Conservation (phyloP, 208 protist species). For the Leishmania tarentolae region DNA sequence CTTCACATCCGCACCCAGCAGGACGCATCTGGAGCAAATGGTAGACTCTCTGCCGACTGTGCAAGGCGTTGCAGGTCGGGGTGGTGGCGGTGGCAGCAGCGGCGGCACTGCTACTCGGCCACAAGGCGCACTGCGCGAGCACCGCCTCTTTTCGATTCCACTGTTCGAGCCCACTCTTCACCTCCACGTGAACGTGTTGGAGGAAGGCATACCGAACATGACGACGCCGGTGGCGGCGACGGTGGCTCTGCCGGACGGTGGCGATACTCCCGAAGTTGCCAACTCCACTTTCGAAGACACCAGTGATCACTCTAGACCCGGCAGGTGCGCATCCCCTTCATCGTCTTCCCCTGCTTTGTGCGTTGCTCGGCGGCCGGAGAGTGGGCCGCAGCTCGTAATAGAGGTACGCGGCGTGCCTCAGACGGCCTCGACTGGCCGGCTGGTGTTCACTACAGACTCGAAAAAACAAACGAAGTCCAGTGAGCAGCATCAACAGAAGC, state of each 20-base stretch:
- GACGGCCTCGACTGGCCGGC: slow-evolving; percentile 16
- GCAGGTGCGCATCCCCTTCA: not conserved
- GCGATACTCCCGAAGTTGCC: not conserved
- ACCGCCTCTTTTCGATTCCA: slow-evolving; percentile 77
- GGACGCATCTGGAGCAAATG: slow-evolving; percentile 44
- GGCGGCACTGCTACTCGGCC: slow-evolving; percentile 3
- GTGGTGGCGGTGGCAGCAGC: slow-evolving; percentile 24
- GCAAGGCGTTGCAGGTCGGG: slow-evolving; percentile 24
- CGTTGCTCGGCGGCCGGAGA: slow-evolving; percentile 29
- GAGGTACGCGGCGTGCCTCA: slow-evolving; percentile 51
- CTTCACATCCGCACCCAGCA: slow-evolving; percentile 10
- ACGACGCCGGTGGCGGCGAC: slow-evolving; percentile 28
- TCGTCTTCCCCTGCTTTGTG: slow-evolving; percentile 12
- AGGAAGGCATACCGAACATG: slow-evolving; percentile 43
- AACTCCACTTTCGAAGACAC: not conserved
- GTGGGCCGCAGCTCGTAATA: slow-evolving; percentile 43
- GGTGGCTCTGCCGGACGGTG: not conserved
- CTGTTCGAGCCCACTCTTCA: slow-evolving; percentile 63
- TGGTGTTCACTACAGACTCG: not conserved
- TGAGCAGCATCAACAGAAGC: slow-evolving; percentile 5
- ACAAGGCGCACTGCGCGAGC: slow-evolving; percentile 37
- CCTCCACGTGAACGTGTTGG: slow-evolving; percentile 64
- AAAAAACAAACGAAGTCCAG: not conserved
- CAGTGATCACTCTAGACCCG: not conserved
- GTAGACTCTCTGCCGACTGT: slow-evolving; percentile 53